A percentile compares a stretch with the other conserved stretches of the same genome.
phyloP scores from a whole-genome alignment of 306 rosid genomes.

The Vigna nakashimae region DNA sequence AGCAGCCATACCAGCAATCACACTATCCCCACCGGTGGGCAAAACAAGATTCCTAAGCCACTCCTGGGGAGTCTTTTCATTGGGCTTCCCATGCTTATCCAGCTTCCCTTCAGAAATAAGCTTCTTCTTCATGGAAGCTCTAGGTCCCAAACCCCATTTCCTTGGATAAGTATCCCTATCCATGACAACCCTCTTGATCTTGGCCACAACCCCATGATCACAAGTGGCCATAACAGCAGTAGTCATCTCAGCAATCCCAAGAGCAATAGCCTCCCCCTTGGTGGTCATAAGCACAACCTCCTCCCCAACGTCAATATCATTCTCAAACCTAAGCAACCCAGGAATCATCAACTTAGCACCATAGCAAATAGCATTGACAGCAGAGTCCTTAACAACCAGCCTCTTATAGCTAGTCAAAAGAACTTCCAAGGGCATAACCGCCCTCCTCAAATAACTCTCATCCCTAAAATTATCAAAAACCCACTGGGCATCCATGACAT shows the following conservation, averaged over 20 bases:
- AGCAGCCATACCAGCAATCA: conserved; percentile 67
- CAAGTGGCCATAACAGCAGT: conserved; percentile 90
- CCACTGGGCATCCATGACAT: conserved; percentile 93
- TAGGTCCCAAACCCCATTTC: conserved; percentile 89
- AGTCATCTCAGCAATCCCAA: conserved; percentile 92
- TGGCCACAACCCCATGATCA: conserved; percentile 87
- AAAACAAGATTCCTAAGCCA: conserved; percentile 75
- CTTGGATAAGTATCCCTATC: conserved; percentile 88
- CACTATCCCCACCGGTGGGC: conserved; percentile 66
- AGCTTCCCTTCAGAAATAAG: conserved; percentile 71
- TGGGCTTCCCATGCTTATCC: conserved; percentile 84
- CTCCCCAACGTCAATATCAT: conserved; percentile 84
- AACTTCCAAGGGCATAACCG: conserved; percentile 78
- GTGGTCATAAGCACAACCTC: conserved; percentile 87
- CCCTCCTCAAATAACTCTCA: conserved; percentile 82
- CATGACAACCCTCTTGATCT: conserved; percentile 92
- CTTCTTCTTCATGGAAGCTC: conserved; percentile 84
- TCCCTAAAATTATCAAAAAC: conserved; percentile 69
- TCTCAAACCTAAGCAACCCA: conserved; percentile 82
- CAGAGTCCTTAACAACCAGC: conserved; percentile 86
- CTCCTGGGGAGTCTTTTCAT: conserved; percentile 67
- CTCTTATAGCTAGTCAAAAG: conserved; percentile 81
- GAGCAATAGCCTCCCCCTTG: conserved; percentile 82
- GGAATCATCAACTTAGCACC: conserved; percentile 92
- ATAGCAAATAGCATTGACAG: conserved; percentile 87